Base-by-base conservation (phyloP, 352 stramenopile species). In the Pythium rishiriense region DNA sequence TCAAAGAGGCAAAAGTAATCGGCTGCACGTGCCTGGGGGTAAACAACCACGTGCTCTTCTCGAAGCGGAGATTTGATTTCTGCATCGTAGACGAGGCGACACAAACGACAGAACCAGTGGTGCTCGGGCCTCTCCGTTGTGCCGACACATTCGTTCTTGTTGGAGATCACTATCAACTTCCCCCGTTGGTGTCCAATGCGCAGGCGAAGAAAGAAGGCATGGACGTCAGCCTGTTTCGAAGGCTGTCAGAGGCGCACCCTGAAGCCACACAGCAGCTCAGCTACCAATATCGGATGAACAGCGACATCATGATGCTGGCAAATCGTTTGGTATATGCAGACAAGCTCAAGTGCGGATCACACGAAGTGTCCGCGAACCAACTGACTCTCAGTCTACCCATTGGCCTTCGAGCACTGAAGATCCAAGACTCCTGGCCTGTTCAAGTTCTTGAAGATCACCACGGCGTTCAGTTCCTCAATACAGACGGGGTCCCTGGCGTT, bases 231-330 rank as follows among this genome's bases (percentile, higher is more conserved):
- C 67, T 99, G 52, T 95, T 99, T 54, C 87, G 89, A 48, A 75
- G 87, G 10, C 66, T 99, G 17, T 90, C 91, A 9, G 90, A 98
- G 53, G 87, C 82, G 26, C 93, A 98, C 59, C 96, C 93, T 14
- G 72, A 84, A 64, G 85, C 92, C 7, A 90, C 97, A 31, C 85
- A 96, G 50, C 85, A 94, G 58, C 73, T 99, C n/a, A 98, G 88
- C n/a, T 94, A 97, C 49, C 98, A 99, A 81, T 99, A 99, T 72
- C 90, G 98, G 46, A 99, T 99, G 97, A 97, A 98, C 70, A 72
- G 78, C 37, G 82, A 98, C 47, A 98, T 99, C 54, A 98, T 98
- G 83, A 62, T 90, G 42, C 51, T 99, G 10, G 97, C 88, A 26
- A 99, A 99, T 78, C 83, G 87, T 15, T 75, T 99, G 48, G 78